Evolutionary conservation across 257 asterid species (phyloP).

Genomic region (Handroanthus guayacan): DNA sequence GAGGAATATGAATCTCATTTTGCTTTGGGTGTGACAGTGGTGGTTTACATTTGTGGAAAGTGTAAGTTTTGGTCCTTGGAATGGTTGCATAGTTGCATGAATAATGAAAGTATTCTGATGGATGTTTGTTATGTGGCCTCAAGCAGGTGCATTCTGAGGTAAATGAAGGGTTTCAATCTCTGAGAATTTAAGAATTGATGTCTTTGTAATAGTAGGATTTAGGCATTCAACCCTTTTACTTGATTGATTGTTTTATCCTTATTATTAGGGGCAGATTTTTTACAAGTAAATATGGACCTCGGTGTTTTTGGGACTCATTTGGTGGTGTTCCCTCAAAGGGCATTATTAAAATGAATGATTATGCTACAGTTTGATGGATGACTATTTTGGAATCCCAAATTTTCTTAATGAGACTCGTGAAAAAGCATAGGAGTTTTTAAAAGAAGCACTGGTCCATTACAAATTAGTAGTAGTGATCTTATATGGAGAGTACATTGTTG

Average conservation of each 20-base stretch:
- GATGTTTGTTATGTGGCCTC: background rate
- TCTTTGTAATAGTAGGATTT: background rate
- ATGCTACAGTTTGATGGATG: too few species aligned
- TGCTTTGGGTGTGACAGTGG: background rate
- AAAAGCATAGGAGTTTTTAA: background rate
- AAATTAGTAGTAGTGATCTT: background rate
- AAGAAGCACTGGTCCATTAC: background rate
- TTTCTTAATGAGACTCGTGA: background rate
- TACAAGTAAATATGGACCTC: background rate
- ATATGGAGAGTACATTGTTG: background rate
- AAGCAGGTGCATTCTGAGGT: background rate
- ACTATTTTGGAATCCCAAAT: background rate
- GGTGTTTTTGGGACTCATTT: background rate
- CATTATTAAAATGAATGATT: background rate
- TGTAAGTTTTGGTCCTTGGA: constrained; percentile 4
- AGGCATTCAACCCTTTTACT: background rate
- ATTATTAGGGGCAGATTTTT: background rate
- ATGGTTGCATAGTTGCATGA: background rate
- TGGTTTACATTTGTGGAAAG: background rate
- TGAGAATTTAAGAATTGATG: background rate
- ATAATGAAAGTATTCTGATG: background rate
- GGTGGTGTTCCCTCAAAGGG: background rate
- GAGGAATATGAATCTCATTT: background rate
- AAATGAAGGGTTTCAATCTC: background rate
- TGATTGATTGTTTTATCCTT: background rate